Base-by-base conservation (phyloP, 768 basidiomycete species). In the Suillus americanus region DNA sequence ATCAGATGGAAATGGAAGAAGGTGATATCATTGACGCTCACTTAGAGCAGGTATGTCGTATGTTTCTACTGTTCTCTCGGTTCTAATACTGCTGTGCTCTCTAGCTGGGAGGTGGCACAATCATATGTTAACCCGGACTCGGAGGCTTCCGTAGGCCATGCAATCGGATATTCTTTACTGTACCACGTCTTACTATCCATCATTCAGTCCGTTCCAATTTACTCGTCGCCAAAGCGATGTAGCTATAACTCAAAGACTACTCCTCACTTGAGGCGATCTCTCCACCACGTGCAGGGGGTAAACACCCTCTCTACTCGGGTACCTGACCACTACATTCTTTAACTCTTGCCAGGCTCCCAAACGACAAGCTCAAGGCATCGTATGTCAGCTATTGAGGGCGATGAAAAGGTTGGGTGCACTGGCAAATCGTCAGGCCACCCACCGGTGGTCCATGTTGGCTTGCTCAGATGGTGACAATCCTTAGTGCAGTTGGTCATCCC, bases 21-120 rank as follows among this genome's bases (percentile, higher is more conserved):
- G 82, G 82, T 3, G 88, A 90, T 69, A 76, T 81, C 64, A 83
- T 90, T 57, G 89, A 90, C 69, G 87, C 86, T 8, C 75, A 80
- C 62, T 68, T 89, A 46, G 79, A 82, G 65, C 87, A 89, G 79
- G 86, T 85, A 63, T 38, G 81, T 74, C 40, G 16, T 38, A 53
- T 41, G 18, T 20, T 43, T 50, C 55, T 60, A 61, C 60, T 61
- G 38, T 48, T 23, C 1, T 20, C 57, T 25, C 18, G 6, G 40
- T 59, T 3, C 57, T 59, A 28, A 59, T 41, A 7, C 57, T 6
- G 18, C 18, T 5, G 12, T 16, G 10, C 40, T 35, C 40, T 62
- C 45, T 54, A 75, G 73, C 37, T 75, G 57, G 73, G 73, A n/a
- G 73, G 73, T 3, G 61, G 63, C 57, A 20, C 10, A 23, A n/a